phyloP scores from a whole-genome alignment of 306 rosid species.

The Castanea crenata region DNA sequence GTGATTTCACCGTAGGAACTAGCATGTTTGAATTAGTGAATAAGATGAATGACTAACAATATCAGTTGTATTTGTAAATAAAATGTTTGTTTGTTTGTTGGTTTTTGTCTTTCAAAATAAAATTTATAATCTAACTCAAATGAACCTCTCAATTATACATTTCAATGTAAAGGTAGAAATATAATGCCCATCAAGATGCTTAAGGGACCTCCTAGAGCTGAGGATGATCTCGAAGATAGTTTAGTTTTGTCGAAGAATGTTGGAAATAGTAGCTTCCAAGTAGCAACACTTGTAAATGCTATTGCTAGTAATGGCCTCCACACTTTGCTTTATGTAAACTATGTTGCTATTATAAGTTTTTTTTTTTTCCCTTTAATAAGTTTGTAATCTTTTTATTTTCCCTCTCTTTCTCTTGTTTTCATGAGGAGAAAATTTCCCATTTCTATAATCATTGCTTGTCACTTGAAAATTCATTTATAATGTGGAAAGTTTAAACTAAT shows the following conservation, averaged over 20 bases:
- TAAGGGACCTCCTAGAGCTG: constrained; percentile 23
- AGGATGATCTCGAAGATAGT: constrained; percentile 21
- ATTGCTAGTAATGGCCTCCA: constrained; percentile 48
- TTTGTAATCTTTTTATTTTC: background rate
- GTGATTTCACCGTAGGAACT: too few species aligned
- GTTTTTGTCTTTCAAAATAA: too few species aligned
- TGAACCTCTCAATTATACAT: background rate
- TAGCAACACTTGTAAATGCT: constrained; percentile 37
- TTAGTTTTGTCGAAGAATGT: constrained; percentile 32
- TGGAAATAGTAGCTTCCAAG: constrained; percentile 28
- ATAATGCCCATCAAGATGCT: constrained; percentile 21
- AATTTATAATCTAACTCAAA: background rate
- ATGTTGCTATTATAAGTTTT: background rate
- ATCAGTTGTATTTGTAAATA: background rate
- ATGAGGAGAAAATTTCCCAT: background rate
- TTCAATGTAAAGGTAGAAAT: constrained; percentile 30
- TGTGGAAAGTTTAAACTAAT: background rate
- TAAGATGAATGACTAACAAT: background rate
- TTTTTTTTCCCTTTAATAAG: background rate
- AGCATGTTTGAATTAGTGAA: too few species aligned
- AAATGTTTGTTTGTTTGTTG: background rate
- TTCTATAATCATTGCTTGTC: background rate
- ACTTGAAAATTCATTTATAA: background rate
- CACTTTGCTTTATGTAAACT: background rate
- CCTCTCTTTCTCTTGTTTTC: background rate